Evolutionary conservation across 345 rosid species (phyloP).

Genomic region (Rhizophora apiculata): DNA sequence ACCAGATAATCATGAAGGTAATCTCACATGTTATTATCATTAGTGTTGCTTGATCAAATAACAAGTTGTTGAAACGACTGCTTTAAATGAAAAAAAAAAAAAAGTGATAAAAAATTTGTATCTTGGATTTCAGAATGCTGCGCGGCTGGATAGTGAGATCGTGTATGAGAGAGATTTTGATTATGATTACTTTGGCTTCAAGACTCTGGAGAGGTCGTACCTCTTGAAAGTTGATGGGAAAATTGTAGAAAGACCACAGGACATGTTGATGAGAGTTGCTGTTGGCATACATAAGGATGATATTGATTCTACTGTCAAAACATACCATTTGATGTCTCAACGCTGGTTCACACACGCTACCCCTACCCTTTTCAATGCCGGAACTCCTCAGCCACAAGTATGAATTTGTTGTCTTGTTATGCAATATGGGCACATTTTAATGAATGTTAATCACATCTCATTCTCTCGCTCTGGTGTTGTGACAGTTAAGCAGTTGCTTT

Average conservation of each 20-base stretch:
- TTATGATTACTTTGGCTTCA: constrained; percentile 84
- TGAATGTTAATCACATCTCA: neutral
- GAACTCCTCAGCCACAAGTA: constrained; percentile 80
- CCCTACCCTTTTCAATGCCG: constrained; percentile 84
- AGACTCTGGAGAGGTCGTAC: constrained; percentile 89
- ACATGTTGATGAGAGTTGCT: constrained; percentile 89
- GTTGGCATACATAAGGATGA: constrained; percentile 77
- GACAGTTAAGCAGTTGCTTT: constrained; percentile 85
- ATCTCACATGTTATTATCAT: neutral
- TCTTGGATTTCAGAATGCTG: constrained; percentile 50
- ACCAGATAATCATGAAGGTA: constrained; percentile 80
- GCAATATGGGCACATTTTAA: neutral
- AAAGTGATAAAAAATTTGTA: neutral
- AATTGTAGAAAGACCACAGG: constrained; percentile 80
- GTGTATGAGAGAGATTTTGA: constrained; percentile 83
- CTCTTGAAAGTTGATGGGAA: constrained; percentile 75
- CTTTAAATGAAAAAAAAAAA: too few relatives aligned
- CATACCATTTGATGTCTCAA: constrained; percentile 84
- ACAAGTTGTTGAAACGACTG: neutral
- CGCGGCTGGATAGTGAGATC: constrained; percentile 73
- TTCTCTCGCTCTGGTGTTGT: neutral
- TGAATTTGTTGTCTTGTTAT: neutral
- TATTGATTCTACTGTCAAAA: constrained; percentile 55
- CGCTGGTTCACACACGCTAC: constrained; percentile 95
- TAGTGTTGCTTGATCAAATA: neutral